Base-by-base conservation (phyloP, 495 filamentous ascomycete species). In the Trichoderma gamsii region DNA sequence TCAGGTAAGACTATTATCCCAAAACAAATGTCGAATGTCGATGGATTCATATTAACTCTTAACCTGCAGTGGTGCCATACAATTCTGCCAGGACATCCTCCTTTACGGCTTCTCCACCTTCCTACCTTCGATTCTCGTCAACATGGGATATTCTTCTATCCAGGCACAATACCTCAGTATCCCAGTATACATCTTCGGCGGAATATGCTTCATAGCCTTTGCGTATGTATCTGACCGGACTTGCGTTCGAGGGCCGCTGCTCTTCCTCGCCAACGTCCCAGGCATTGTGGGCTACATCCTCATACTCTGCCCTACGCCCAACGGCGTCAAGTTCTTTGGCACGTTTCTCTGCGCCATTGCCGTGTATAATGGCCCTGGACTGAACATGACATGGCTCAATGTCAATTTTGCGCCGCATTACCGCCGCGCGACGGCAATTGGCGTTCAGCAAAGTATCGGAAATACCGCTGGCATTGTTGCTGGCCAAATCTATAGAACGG, bases 21-120 rank as follows among this genome's bases (percentile, higher is more conserved):
- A 27, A 6, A 23, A 49, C 41, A 51, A 21, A 65, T 8, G 23
- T 25, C 32, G 29, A 29, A 29, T 29, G 29, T 29, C 23, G 23
- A 23, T 41, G 65, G 8, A 82, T 81, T 15, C 79, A 80, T 1
- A 90, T 88, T 0, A 3, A 61, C 56, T 16, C 13, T 32, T 3
- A 5, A 16, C 2, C 29, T 27, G 9, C n/a, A 61, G 56, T 32
- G 56, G 11, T 32, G 9, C 25, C 25, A 61, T 61, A 13, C 70
- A 89, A 41, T 3, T 92, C 44, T 78, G 92, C 64, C 86, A 89
- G 27, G 4, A 86, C 67, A 84, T 86, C 7, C 76, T 86, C 27
- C 77, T 87, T 8, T 86, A 86, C 66, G 85, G 86, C 41, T 86
- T 86, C 76, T 82, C 79, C 66, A 87, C 84, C 9, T 88, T 88